phyloP scores from a whole-genome alignment of 495 filamentous ascomycete genomes.

The Neurospora africana region DNA sequence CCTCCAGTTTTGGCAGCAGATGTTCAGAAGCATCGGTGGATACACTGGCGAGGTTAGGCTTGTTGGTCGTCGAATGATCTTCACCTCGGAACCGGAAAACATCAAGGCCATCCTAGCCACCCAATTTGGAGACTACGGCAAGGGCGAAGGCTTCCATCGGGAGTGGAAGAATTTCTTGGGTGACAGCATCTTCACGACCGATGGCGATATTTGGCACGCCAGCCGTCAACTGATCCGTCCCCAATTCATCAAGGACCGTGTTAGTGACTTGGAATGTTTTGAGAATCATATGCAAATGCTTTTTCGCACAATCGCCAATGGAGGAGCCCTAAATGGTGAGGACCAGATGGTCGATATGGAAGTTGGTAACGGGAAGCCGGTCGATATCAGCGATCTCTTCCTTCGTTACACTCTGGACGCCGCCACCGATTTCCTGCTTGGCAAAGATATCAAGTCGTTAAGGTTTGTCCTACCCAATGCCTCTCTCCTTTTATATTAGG shows the following conservation, averaged over 20 bases:
- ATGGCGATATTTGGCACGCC: constrained; percentile 62
- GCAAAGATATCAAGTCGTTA: constrained; percentile 62
- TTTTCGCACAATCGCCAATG: constrained; percentile 45
- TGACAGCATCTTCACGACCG: constrained; percentile 70
- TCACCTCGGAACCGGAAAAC: constrained; percentile 72
- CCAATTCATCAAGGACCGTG: constrained; percentile 72
- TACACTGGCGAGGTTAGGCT: constrained; percentile 52
- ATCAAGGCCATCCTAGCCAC: constrained; percentile 76
- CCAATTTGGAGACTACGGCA: constrained; percentile 65
- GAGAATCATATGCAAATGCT: constrained; percentile 65
- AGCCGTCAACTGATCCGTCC: constrained; percentile 70
- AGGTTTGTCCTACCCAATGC: constrained; percentile 18
- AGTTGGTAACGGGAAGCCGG: constrained; percentile 36
- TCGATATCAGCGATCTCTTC: constrained; percentile 63
- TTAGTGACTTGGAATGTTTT: constrained; percentile 70
- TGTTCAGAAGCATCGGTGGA: constrained; percentile 30
- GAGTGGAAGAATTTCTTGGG: constrained; percentile 68
- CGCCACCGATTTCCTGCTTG: constrained; percentile 80
- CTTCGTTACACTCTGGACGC: constrained; percentile 76
- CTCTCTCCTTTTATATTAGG: background rate
- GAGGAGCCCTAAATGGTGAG: constrained; percentile 39
- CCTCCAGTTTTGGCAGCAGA: constrained; percentile 47
- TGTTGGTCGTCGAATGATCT: constrained; percentile 45
- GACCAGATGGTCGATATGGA: constrained; percentile 33
- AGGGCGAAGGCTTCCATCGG: constrained; percentile 56